These are phyloP conservation scores for Aureobasidium sp. DNA, from an alignment of 2,329 filamentous ascomycete species.

Conservation along the genomic window DNA sequence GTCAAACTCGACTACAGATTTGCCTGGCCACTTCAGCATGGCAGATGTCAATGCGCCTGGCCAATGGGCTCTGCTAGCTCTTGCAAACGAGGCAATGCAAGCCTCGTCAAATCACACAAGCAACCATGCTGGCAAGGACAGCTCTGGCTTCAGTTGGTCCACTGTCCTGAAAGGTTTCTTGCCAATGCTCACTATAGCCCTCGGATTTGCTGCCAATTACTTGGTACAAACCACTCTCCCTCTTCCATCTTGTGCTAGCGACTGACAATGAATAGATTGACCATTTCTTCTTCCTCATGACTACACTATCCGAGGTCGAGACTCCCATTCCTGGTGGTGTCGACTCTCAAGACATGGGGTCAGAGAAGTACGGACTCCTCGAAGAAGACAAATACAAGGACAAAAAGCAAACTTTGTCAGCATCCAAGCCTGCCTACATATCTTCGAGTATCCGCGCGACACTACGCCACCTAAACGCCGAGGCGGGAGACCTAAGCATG, in stretches of 20 bases:
- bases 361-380: conserved; percentile 12
- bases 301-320: not conserved
- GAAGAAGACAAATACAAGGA: conserved; percentile 1
- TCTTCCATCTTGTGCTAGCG: not conserved
- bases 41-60: not conserved
- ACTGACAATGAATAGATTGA: not conserved
- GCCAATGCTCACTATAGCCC: not conserved
- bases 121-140: not conserved
- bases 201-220: not conserved
- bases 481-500: conserved; percentile 13
- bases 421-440: not conserved
- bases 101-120: not conserved
- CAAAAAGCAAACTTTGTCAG: not conserved
- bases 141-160: not conserved
- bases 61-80: not conserved
- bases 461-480: conserved; percentile 4
- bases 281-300: not conserved
- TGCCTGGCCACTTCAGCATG: not conserved
- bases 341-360: not conserved
- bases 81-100: not conserved
- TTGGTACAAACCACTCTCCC: not conserved
- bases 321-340: conserved; percentile 1
- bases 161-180: not conserved
- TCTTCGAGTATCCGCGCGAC: conserved; percentile 16
- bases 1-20: not conserved